These are phyloP conservation scores for Coniochaeta hoffmannii DNA, from an alignment of 2,329 filamentous ascomycete species.

Conservation along the genomic window DNA sequence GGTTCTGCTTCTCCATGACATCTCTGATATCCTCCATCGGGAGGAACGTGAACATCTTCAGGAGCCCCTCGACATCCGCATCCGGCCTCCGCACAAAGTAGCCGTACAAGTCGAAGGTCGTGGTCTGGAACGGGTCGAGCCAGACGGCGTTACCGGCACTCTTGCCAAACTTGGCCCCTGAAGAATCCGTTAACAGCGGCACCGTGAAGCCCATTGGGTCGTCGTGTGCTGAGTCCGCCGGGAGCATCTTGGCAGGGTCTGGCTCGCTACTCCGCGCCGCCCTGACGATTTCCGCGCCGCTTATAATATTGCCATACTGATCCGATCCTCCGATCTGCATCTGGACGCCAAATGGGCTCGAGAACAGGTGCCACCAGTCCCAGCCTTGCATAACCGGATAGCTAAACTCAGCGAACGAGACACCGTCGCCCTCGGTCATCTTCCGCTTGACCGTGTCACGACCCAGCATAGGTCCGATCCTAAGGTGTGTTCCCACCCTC, in stretches of 20 bases:
- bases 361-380: constrained; percentile 90
- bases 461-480: constrained; percentile 79
- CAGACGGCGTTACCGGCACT: constrained; percentile 90
- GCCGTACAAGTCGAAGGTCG: constrained; percentile 78
- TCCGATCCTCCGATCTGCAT: constrained; percentile 93
- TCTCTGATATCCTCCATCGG: constrained; percentile 59
- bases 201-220: constrained; percentile 82
- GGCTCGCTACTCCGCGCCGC: constrained; percentile 55
- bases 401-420: constrained; percentile 88
- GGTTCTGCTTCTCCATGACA: constrained; percentile 60
- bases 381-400: constrained; percentile 93
- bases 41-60: constrained; percentile 88
- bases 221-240: constrained; percentile 31
- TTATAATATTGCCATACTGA: constrained; percentile 92
- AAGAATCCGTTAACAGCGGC: constrained; percentile 76
- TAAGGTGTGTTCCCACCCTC: constrained; percentile 63
- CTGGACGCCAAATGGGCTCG: constrained; percentile 52
- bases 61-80: constrained; percentile 68
- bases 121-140: constrained; percentile 78
- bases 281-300: constrained; percentile 81
- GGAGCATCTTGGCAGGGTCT: constrained; percentile 31
- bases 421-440: constrained; percentile 78
- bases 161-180: constrained; percentile 90
- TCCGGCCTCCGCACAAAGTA: constrained; percentile 84
- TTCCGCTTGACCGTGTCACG: constrained; percentile 87